Evolutionary conservation across 768 basidiomycete species (phyloP), one percentile per base, ranked within the genome.

Genomic region (Leucosporidium creatinivorum): DNA sequence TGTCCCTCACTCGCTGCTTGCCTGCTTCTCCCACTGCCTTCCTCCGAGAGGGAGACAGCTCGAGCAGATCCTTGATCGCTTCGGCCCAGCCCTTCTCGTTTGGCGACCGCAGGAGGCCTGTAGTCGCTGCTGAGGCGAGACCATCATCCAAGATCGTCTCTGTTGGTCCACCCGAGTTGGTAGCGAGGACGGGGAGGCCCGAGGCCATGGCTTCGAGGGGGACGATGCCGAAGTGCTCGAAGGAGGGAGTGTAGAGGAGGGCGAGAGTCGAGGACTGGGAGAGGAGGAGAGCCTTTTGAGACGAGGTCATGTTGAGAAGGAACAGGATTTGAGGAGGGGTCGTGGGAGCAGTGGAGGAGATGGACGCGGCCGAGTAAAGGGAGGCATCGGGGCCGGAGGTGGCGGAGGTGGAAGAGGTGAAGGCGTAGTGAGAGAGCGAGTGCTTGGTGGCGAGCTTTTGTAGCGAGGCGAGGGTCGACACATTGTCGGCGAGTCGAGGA

Each of bases 211-310:
- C 93, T 77, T 99, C 94, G 4, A 97, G 84, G 3, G 96, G 94
- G 0, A 88, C 93, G 72, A 99, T 97, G 2, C 94, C 96, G 77
- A 98, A 96, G 77, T 99, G 94, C 75, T 99, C 94, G 77, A 94
- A 94, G 12, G 84, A 80, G 0, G 94, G 96, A 0, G 94, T 99
- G 77, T 99, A 99, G 10, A 99, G 82, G 0, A 98, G 81, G 0
- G 85, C 89, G 21, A 85, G 88, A 84, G 56, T 80, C 76, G 18
- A 69, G 48, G 0, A 77, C 39, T 71, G 18, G 80, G 5, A 70
- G 10, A 15, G 63, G n/a, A 8, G 67, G 66, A 6, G 63, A 59
- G 8, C 28, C 56, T 33, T 25, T 19, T 21, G 70, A 62, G 65
- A 69, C 61, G 21, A 44, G 1, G 89, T 87, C 77, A 96, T 93